Evolutionary conservation across 306 rosid genomes (phyloP).

Genomic region (Vigna trinervia): DNA sequence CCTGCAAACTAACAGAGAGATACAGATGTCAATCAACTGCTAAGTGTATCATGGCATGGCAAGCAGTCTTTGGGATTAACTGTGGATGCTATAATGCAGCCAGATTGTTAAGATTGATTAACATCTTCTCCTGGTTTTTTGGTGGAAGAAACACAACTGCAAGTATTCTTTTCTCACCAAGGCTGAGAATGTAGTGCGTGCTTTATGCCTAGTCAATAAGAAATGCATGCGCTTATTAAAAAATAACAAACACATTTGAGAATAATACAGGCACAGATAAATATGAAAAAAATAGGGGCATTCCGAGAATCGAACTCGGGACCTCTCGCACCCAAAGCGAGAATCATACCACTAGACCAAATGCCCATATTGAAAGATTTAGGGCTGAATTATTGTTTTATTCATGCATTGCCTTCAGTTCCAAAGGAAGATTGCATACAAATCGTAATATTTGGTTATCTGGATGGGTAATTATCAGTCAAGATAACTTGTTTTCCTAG

Average conservation of each 20-base stretch:
- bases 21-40: not conserved
- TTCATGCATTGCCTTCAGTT: not conserved
- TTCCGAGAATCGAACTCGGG: constrained; percentile 62
- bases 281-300: constrained; percentile 36
- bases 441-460: not conserved
- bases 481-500: constrained; percentile 20
- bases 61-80: not conserved
- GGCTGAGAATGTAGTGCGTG: not conserved
- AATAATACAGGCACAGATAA: not conserved
- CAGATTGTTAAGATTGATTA: not conserved
- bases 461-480: not conserved
- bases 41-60: too few species aligned
- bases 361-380: constrained; percentile 38
- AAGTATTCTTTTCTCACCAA: not conserved
- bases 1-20: not conserved
- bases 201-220: not conserved
- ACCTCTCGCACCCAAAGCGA: constrained; percentile 66
- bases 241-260: not conserved
- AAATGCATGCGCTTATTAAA: too few species aligned
- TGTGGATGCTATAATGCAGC: not conserved
- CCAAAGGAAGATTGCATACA: not conserved
- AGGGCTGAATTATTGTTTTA: not conserved
- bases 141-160: not conserved
- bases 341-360: constrained; percentile 72
- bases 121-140: not conserved